A percentile compares a stretch with the other conserved stretches of the same genome.
Evolutionary conservation across 306 rosid genomes (phyloP).

Genomic region (Pyrus communis): DNA sequence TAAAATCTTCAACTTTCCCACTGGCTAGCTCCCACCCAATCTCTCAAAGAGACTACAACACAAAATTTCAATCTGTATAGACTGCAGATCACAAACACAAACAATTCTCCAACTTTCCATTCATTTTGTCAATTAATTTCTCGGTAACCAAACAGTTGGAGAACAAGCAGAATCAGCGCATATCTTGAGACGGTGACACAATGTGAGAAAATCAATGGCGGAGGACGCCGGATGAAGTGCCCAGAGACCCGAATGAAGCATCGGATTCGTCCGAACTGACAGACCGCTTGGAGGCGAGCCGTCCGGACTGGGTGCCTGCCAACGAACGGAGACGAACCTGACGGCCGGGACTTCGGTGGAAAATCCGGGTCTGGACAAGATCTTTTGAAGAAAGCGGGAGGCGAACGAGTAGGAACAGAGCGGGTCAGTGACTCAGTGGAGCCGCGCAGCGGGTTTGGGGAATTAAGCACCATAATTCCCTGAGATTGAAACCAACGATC

Average conservation of each 20-base stretch:
- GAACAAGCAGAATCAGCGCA: background rate
- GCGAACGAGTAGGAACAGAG: constrained; percentile 19
- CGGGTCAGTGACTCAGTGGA: constrained; percentile 35
- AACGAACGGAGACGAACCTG: constrained; percentile 47
- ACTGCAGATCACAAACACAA: background rate
- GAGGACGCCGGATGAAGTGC: constrained; percentile 36
- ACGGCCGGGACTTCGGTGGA: constrained; percentile 14
- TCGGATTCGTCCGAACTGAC: constrained; percentile 24
- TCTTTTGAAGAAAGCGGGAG: constrained; percentile 15
- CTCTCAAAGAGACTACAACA: background rate
- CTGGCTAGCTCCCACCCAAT: background rate
- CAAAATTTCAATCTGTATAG: background rate
- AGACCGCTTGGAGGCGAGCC: constrained; percentile 21
- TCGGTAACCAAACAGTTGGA: constrained; percentile 4
- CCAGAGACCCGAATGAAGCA: constrained; percentile 25
- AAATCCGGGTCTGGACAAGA: constrained; percentile 22
- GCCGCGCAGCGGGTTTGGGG: constrained; percentile 35
- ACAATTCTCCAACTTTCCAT: background rate
- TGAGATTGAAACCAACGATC: background rate
- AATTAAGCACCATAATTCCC: constrained; percentile 35
- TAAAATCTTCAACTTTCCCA: background rate
- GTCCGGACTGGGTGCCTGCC: constrained; percentile 35
- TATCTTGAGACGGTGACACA: constrained; percentile 81
- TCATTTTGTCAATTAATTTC: background rate
- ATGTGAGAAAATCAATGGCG: constrained; percentile 79